phyloP scores from a whole-genome alignment of 139 green algal genomes.

The Chlorella sp. region DNA sequence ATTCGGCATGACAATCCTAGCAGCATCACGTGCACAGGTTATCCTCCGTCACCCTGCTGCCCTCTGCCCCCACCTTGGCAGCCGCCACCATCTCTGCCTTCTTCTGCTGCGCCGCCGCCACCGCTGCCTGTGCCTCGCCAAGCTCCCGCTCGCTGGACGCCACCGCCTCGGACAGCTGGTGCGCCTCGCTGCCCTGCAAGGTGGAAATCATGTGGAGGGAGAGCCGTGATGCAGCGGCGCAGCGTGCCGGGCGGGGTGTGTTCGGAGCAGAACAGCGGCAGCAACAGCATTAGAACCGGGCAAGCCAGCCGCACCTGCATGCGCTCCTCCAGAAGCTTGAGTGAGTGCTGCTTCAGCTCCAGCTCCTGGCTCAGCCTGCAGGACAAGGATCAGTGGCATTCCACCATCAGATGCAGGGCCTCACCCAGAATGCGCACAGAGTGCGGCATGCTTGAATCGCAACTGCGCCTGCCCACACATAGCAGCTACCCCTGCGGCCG shows the following conservation, averaged over 20 bases:
- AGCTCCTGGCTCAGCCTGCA: conserved; percentile 80
- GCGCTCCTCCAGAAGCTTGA: conserved; percentile 78
- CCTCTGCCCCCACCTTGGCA: conserved; percentile 65
- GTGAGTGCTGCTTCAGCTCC: conserved; percentile 76
- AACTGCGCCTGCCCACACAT: not conserved
- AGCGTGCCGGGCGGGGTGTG: too few species aligned
- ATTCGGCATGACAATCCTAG: too few species aligned
- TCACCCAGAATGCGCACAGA: too few species aligned
- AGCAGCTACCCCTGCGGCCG: not conserved
- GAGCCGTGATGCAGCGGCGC: too few species aligned
- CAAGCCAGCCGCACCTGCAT: conserved; percentile 31
- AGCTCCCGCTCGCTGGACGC: conserved; percentile 68
- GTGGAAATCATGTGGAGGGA: too few species aligned
- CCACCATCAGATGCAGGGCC: not conserved
- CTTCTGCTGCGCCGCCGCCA: conserved; percentile 56
- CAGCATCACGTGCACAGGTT: too few species aligned
- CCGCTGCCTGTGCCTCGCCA: conserved; percentile 54
- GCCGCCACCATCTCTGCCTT: conserved; percentile 72
- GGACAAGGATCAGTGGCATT: not conserved
- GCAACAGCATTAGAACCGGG: too few species aligned
- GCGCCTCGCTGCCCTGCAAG: conserved; percentile 62
- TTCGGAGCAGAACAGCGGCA: too few species aligned
- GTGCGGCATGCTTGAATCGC: too few species aligned
- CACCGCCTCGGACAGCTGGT: conserved; percentile 74
- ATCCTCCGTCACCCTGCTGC: too few species aligned